phyloP scores from a whole-genome alignment of 495 filamentous ascomycete genomes.

The Penicillium taxi region DNA sequence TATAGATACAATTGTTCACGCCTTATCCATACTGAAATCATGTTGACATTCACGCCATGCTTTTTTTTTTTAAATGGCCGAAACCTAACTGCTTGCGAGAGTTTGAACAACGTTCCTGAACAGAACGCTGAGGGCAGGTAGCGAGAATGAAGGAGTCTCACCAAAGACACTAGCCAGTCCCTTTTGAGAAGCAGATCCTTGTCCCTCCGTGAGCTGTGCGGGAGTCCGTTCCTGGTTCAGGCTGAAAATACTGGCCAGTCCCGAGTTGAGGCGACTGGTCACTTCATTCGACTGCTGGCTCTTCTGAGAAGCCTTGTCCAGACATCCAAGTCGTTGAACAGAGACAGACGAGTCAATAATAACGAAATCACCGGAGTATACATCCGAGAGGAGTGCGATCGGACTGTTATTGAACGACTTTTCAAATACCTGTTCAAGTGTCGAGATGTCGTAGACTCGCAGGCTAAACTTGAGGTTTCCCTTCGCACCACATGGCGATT shows the following conservation, averaged over 20 bases:
- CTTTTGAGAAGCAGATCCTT: slow-evolving; percentile 52
- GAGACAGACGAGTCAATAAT: slow-evolving; percentile 36
- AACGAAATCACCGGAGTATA: slow-evolving; percentile 51
- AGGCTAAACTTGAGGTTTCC: slow-evolving; percentile 17
- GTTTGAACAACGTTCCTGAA: slow-evolving; percentile 61
- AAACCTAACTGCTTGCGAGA: slow-evolving; percentile 18
- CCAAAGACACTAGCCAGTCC: slow-evolving; percentile 68
- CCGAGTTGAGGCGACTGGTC: slow-evolving; percentile 36
- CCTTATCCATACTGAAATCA: too few species aligned
- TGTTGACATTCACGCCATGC: too few species aligned
- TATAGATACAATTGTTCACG: too few species aligned
- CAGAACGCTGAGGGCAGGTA: slow-evolving; percentile 69
- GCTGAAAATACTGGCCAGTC: slow-evolving; percentile 45
- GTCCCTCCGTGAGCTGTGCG: slow-evolving; percentile 30
- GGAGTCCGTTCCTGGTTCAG: slow-evolving; percentile 13
- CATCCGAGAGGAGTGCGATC: slow-evolving; percentile 30
- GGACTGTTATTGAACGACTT: slow-evolving; percentile 19
- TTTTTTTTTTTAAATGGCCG: too few species aligned
- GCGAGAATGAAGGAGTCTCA: slow-evolving; percentile 60
- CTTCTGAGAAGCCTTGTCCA: slow-evolving; percentile 46
- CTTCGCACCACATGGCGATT: background rate
- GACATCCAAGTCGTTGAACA: slow-evolving; percentile 45
- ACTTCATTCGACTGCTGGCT: slow-evolving; percentile 39
- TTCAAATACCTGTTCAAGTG: slow-evolving; percentile 24
- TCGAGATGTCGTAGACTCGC: slow-evolving; percentile 33